phyloP scores from a whole-genome alignment of 2,329 filamentous ascomycete species.

The Penicillium sp. region DNA sequence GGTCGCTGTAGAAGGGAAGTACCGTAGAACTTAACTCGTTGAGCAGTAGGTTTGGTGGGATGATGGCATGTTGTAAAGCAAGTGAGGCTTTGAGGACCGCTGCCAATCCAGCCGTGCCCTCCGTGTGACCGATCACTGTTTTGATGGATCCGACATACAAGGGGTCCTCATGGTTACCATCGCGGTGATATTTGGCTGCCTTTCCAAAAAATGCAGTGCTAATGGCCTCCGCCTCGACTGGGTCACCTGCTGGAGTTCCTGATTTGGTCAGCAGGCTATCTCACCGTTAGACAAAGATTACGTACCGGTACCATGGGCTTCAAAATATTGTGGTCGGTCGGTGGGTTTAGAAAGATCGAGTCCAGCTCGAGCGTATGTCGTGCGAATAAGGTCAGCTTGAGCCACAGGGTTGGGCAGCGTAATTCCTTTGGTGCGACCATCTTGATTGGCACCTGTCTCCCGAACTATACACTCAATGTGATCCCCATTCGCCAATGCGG shows the following conservation, averaged over 20 bases:
- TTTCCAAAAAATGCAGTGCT: conserved; percentile 24
- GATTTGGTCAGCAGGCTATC: neutral
- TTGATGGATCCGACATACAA: conserved; percentile 37
- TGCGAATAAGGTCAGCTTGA: conserved; percentile 42
- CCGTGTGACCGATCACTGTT: conserved; percentile 37
- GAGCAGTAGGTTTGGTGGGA: conserved; percentile 34
- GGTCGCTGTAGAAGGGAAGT: conserved; percentile 24
- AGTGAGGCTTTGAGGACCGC: conserved; percentile 39
- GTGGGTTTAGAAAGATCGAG: conserved; percentile 31
- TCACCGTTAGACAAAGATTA: neutral
- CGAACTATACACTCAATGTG: conserved; percentile 44
- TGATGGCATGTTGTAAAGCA: conserved; percentile 40
- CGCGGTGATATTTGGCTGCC: conserved; percentile 8
- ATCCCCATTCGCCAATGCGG: conserved; percentile 51
- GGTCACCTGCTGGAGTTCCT: conserved; percentile 28
- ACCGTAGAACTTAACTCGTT: conserved; percentile 28
- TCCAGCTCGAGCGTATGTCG: conserved; percentile 41
- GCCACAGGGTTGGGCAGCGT: conserved; percentile 39
- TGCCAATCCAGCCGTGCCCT: conserved; percentile 36
- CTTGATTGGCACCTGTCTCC: conserved; percentile 37
- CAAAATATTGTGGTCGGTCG: conserved; percentile 45
- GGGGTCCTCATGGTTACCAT: conserved; percentile 2
- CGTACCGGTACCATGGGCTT: conserved; percentile 49
- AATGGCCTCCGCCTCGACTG: conserved; percentile 25
- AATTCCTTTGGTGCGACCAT: conserved; percentile 38